These are phyloP conservation scores for Colletotrichum sp. DNA, from an alignment of 2,329 filamentous ascomycete genomes.

Conservation along the genomic window DNA sequence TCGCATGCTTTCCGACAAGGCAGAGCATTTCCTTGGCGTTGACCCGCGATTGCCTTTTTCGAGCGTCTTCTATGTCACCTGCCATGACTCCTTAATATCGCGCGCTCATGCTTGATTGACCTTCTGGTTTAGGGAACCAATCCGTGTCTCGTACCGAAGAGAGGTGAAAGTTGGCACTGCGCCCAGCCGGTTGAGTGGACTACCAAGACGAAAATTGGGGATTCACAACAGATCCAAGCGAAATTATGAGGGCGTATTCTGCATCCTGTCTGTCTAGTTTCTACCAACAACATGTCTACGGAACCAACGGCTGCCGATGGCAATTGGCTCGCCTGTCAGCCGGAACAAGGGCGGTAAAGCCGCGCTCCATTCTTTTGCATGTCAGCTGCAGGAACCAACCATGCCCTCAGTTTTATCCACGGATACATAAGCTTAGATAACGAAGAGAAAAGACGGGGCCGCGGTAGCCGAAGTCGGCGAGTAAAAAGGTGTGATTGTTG, in stretches of 20 bases:
- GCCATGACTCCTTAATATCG: not conserved
- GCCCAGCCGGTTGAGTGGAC: not conserved
- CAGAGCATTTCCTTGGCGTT: not conserved
- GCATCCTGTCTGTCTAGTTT: not conserved
- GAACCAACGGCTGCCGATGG: not conserved
- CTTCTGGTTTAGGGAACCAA: not conserved
- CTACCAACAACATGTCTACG: not conserved
- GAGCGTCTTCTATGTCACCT: not conserved
- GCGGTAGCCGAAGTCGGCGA: not conserved
- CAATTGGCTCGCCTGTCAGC: not conserved
- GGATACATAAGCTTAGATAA: not conserved
- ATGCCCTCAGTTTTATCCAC: not conserved
- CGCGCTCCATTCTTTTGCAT: not conserved
- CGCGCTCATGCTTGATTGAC: not conserved
- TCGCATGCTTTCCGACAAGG: not conserved
- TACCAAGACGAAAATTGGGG: not conserved
- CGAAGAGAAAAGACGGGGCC: not conserved
- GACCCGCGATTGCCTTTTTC: not conserved
- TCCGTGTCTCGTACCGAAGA: not conserved
- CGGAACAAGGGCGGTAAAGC: not conserved
- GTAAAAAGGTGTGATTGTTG: not conserved
- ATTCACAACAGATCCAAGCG: not conserved
- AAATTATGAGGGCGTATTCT: not conserved
- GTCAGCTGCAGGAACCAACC: not conserved
- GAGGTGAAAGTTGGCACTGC: not conserved